Conservation (phyloP, 2,329 filamentous ascomycete genomes). For the Arthrobotrys conoides region DNA sequence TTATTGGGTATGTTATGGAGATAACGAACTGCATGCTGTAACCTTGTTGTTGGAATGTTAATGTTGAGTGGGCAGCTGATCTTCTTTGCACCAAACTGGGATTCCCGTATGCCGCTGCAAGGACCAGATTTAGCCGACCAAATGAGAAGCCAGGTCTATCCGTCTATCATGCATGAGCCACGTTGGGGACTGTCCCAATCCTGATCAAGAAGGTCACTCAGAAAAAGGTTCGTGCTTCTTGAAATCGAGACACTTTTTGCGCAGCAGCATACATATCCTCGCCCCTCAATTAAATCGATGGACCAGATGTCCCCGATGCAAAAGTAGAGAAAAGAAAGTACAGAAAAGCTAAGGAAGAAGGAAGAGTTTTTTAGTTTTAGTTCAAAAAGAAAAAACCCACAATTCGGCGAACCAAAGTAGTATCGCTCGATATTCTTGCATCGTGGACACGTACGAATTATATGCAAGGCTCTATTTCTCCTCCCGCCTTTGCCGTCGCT, state of each 20-base stretch:
- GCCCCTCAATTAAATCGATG: conserved; percentile 7
- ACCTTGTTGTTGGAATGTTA: conserved; percentile 57
- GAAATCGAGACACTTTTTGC: conserved; percentile 35
- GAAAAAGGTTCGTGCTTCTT: conserved; percentile 38
- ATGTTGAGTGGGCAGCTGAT: conserved; percentile 60
- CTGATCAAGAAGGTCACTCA: conserved; percentile 57
- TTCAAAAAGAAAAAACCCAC: neutral
- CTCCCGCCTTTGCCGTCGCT: conserved; percentile 59
- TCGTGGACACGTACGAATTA: conserved; percentile 39
- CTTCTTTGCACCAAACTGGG: conserved; percentile 58
- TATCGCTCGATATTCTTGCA: conserved; percentile 30
- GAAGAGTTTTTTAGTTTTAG: conserved; percentile 9
- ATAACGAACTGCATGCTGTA: conserved; percentile 29
- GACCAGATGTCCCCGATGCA: conserved; percentile 27
- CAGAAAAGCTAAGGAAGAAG: conserved; percentile 11
- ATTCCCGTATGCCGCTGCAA: conserved; percentile 61
- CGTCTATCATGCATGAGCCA: conserved; percentile 61
- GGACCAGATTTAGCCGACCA: conserved; percentile 62
- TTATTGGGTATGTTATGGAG: conserved; percentile 25
- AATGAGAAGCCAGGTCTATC: conserved; percentile 60
- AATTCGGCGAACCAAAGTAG: conserved; percentile 40
- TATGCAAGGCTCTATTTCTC: conserved; percentile 47
- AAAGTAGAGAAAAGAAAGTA: too few species aligned
- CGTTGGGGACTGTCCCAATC: conserved; percentile 51
- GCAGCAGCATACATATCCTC: neutral